Evolutionary conservation across 1,139 yeast genomes (phyloP).

Genomic region (Yamadazyma pseudoaaseri): DNA sequence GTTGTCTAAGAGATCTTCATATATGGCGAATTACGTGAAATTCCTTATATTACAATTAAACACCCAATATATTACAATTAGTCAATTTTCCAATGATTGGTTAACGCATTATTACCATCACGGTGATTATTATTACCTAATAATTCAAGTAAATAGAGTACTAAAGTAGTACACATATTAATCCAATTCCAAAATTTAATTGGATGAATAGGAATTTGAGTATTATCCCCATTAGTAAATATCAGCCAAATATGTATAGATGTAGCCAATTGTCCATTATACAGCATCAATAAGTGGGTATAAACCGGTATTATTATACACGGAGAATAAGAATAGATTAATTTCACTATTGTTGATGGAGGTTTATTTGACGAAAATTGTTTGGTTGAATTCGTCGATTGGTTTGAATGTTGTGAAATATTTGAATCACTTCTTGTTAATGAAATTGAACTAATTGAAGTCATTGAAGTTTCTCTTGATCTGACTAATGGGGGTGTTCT

Average conservation of each 20-base stretch:
- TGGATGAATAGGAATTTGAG: slow-evolving; percentile 55
- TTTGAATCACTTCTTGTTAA: slow-evolving; percentile 11
- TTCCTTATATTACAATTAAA: neutral
- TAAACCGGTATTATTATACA: slow-evolving; percentile 92
- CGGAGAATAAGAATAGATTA: slow-evolving; percentile 86
- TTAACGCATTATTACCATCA: slow-evolving; percentile 32
- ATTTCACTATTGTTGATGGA: slow-evolving; percentile 49
- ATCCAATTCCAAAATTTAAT: slow-evolving; percentile 98
- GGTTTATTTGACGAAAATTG: slow-evolving; percentile 21
- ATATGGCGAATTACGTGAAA: too few species aligned
- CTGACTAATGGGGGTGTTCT: slow-evolving; percentile 22
- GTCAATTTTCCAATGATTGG: slow-evolving; percentile 47
- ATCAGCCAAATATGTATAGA: slow-evolving; percentile 61
- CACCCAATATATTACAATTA: slow-evolving; percentile 11
- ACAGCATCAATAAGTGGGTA: slow-evolving; percentile 89
- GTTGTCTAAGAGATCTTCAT: too few species aligned
- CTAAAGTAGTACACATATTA: slow-evolving; percentile 75
- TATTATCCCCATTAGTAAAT: slow-evolving; percentile 22
- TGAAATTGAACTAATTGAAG: slow-evolving; percentile 13
- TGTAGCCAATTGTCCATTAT: slow-evolving; percentile 72
- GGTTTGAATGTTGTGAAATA: slow-evolving; percentile 7
- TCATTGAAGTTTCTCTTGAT: slow-evolving; percentile 16
- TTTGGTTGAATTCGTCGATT: slow-evolving; percentile 7
- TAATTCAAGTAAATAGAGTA: slow-evolving; percentile 78
- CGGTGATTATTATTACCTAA: slow-evolving; percentile 36